phyloP scores from a whole-genome alignment of 1,139 yeast species.

The Hanseniaspora uvarum region DNA sequence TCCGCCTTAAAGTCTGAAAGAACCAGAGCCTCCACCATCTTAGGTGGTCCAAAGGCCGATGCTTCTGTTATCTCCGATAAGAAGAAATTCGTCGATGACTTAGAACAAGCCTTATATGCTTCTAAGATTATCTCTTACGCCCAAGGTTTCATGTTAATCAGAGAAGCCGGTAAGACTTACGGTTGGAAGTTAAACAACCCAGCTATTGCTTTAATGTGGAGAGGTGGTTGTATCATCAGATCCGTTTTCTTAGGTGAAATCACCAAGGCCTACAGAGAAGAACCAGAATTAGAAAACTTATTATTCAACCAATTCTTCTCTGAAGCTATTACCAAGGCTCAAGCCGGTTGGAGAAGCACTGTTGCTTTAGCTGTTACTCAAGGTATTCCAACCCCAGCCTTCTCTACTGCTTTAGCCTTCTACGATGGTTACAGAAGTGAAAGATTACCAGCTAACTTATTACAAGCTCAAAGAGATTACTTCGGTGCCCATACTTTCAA shows the following conservation, averaged over 20 bases:
- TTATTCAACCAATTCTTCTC: constrained; percentile 92
- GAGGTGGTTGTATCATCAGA: constrained; percentile 99
- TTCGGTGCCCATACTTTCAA: constrained; percentile 99
- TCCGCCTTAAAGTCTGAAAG: constrained; percentile 90
- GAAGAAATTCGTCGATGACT: constrained; percentile 75
- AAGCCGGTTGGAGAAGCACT: constrained; percentile 88
- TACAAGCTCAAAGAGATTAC: constrained; percentile 99
- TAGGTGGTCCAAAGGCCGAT: constrained; percentile 64
- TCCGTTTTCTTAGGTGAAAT: constrained; percentile 96
- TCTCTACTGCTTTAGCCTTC: constrained; percentile 92
- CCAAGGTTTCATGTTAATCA: constrained; percentile 98
- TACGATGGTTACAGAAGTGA: constrained; percentile 98
- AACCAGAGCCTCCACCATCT: constrained; percentile 65
- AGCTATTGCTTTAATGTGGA: constrained; percentile 98
- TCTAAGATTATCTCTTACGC: constrained; percentile 97
- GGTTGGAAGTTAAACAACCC: constrained; percentile 97
- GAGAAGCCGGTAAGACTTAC: constrained; percentile 96
- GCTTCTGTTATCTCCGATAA: constrained; percentile 51
- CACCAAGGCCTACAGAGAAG: constrained; percentile 88
- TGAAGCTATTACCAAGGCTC: constrained; percentile 85
- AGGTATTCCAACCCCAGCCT: constrained; percentile 97
- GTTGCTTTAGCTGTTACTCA: constrained; percentile 64
- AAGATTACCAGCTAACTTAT: constrained; percentile 89
- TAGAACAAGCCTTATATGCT: constrained; percentile 97
- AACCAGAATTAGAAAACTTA: constrained; percentile 89